These are phyloP conservation scores for Nakazawaea laoshanensis DNA, from an alignment of 805 yeast genomes.

Conservation along the genomic window DNA sequence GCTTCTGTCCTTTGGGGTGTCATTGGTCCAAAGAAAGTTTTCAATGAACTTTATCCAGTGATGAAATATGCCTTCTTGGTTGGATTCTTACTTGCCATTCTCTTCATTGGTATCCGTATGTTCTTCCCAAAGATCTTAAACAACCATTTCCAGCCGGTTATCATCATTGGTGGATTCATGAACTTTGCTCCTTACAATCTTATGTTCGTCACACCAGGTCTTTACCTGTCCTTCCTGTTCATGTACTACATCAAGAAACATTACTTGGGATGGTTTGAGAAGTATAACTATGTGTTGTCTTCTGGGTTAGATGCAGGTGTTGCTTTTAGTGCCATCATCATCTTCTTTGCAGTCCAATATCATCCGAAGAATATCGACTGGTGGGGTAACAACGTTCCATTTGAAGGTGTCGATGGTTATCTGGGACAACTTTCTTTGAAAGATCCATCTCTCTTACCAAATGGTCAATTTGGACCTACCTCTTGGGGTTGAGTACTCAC, in stretches of 20 bases:
- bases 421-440: constrained; percentile 15
- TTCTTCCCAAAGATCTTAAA: constrained; percentile 18
- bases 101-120: constrained; percentile 19
- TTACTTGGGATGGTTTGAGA: constrained; percentile 50
- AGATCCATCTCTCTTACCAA: constrained; percentile 15
- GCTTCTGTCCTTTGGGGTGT: constrained; percentile 24
- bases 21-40: constrained; percentile 10
- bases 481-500: constrained; percentile 5
- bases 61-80: constrained; percentile 53
- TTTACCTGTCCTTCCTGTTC: constrained; percentile 29
- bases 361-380: constrained; percentile 35
- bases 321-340: constrained; percentile 48
- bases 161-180: constrained; percentile 43
- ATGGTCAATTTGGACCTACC: constrained; percentile 28
- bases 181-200: constrained; percentile 42
- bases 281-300: constrained; percentile 42
- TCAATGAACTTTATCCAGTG: constrained; percentile 47
- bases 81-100: constrained; percentile 21
- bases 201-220: constrained; percentile 33
- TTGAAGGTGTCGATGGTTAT: constrained; percentile 29
- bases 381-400: constrained; percentile 56
- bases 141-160: constrained; percentile 38
- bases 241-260: constrained; percentile 40
- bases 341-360: constrained; percentile 42
- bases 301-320: constrained; percentile 54